Percentiles rank a stretch among this genome's conserved stretches.
Conservation (phyloP, 495 filamentous ascomycete genomes). For the Penicillium salamii region DNA sequence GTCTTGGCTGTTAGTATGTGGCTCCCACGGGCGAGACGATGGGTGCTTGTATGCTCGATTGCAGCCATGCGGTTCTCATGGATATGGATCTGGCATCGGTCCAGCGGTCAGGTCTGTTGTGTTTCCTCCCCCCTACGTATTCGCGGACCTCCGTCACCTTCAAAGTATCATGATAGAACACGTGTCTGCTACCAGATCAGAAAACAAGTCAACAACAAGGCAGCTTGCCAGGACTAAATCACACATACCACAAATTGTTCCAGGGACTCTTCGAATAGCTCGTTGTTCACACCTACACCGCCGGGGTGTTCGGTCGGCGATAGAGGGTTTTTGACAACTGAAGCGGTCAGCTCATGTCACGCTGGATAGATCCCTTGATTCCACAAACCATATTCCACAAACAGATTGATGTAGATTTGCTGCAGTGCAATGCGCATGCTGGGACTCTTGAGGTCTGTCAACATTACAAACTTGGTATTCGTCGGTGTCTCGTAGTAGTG, state of each 20-base stretch:
- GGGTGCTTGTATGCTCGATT: constrained; percentile 1
- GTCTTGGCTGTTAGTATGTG: constrained; percentile 1
- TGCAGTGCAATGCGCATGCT: constrained; percentile 92
- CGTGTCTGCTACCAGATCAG: constrained; percentile 36
- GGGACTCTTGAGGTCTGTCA: constrained; percentile 84
- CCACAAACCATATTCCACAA: constrained; percentile 83
- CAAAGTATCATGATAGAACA: constrained; percentile 29
- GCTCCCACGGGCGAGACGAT: constrained; percentile 2
- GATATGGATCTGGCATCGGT: neutral
- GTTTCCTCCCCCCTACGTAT: neutral
- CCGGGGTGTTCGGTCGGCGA: constrained; percentile 86
- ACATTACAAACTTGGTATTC: constrained; percentile 92
- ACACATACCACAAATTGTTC: constrained; percentile 74
- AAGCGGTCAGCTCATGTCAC: constrained; percentile 4
- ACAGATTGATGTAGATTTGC: constrained; percentile 97
- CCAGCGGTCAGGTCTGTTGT: neutral
- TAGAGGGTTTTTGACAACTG: constrained; percentile 93
- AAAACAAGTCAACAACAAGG: constrained; percentile 13
- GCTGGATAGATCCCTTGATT: neutral
- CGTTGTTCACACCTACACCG: constrained; percentile 85
- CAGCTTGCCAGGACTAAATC: constrained; percentile 1
- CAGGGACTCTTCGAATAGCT: constrained; percentile 87
- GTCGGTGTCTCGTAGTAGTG: constrained; percentile 99
- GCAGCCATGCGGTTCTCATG: neutral
- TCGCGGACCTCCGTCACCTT: neutral